A percentile compares a stretch with the other conserved stretches of the same genome.
Evolutionary conservation across 495 filamentous ascomycete genomes (phyloP).

Genomic region (Aeminium ludgeri): DNA sequence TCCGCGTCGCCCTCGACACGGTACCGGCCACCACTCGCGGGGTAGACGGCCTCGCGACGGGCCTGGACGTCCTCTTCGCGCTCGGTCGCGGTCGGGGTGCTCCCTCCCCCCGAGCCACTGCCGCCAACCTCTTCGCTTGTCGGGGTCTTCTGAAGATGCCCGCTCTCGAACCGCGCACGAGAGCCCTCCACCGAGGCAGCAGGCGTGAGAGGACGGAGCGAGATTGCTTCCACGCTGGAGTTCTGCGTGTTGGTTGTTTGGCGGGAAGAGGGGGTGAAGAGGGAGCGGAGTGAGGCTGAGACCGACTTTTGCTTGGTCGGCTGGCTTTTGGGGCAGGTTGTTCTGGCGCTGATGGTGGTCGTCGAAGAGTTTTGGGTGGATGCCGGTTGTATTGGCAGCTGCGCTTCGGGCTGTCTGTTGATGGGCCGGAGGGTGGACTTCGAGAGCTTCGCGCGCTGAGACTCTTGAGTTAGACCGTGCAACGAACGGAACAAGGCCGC

Average conservation of each 20-base stretch:
- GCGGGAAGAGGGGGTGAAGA: constrained; percentile 5
- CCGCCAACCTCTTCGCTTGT: not conserved
- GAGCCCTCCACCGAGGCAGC: not conserved
- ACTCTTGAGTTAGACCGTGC: not conserved
- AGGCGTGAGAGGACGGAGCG: not conserved
- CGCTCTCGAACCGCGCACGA: too few relatives aligned
- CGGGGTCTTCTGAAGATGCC: not conserved
- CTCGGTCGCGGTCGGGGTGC: not conserved
- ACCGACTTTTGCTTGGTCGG: constrained; percentile 3
- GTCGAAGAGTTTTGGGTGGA: not conserved
- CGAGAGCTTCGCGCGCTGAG: not conserved
- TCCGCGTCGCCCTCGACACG: not conserved
- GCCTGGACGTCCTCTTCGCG: not conserved
- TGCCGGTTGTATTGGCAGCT: not conserved
- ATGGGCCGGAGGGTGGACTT: not conserved
- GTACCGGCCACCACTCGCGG: not conserved
- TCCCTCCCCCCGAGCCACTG: not conserved
- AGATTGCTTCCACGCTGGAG: not conserved
- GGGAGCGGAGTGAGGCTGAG: constrained; percentile 3
- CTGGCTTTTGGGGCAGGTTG: not conserved
- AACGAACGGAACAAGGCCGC: not conserved
- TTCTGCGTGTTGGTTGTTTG: not conserved
- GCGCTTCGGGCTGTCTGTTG: not conserved
- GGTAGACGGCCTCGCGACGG: constrained; percentile 1
- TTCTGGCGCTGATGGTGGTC: not conserved